phyloP scores from a whole-genome alignment of 1,139 yeast species.

The Yamadazyma conglobata region DNA sequence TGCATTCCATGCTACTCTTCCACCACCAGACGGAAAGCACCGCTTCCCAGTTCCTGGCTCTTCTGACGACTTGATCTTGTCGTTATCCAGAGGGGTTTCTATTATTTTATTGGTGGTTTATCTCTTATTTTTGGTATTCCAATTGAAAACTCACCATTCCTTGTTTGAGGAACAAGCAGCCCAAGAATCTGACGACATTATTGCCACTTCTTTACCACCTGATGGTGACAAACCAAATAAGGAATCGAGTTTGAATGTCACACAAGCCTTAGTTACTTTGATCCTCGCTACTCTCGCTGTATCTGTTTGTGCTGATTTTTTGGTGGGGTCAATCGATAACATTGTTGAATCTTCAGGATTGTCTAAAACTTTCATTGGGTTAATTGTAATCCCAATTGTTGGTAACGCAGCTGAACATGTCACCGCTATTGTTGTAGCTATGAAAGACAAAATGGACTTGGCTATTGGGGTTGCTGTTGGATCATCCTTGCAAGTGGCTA shows the following conservation, averaged over 20 bases:
- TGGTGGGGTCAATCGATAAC: slow-evolving; percentile 89
- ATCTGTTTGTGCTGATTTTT: slow-evolving; percentile 86
- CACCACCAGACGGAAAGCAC: slow-evolving; percentile 30
- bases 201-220: slow-evolving; percentile 28
- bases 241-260: slow-evolving; percentile 33
- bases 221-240: slow-evolving; percentile 28
- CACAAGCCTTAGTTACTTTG: slow-evolving; percentile 46
- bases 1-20: slow-evolving; percentile 83
- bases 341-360: slow-evolving; percentile 81
- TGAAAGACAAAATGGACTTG: slow-evolving; percentile 94
- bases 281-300: slow-evolving; percentile 72
- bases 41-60: slow-evolving; percentile 43
- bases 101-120: slow-evolving; percentile 76
- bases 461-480: slow-evolving; percentile 98
- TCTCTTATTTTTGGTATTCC: slow-evolving; percentile 76
- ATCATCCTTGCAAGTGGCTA: slow-evolving; percentile 91
- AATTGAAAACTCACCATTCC: slow-evolving; percentile 78
- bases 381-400: slow-evolving; percentile 89
- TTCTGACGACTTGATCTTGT: slow-evolving; percentile 54
- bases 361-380: slow-evolving; percentile 92
- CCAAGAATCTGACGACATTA: slow-evolving; percentile 36
- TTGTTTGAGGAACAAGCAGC: slow-evolving; percentile 41
- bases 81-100: slow-evolving; percentile 84
- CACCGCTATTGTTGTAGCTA: slow-evolving; percentile 91
- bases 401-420: slow-evolving; percentile 99